phyloP scores from a whole-genome alignment of 306 rosid genomes.

The Sindora glabra region DNA sequence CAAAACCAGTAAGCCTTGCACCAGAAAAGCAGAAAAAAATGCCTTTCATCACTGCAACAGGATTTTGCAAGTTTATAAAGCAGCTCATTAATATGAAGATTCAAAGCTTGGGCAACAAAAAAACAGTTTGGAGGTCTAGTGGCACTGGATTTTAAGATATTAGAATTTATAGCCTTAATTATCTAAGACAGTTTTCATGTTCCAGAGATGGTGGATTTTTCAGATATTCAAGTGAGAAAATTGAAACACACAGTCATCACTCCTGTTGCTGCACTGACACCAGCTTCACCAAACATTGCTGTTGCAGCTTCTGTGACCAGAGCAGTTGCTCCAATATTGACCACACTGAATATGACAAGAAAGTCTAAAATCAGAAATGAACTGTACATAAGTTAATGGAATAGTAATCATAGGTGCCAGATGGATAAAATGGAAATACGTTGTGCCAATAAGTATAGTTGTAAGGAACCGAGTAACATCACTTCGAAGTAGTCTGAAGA shows the following conservation, averaged over 20 bases:
- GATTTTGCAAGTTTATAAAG: slow-evolving; percentile 23
- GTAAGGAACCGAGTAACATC: slow-evolving; percentile 95
- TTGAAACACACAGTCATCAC: slow-evolving; percentile 85
- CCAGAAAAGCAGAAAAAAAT: no score
- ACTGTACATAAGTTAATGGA: slow-evolving; percentile 1
- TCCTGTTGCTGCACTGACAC: slow-evolving; percentile 99
- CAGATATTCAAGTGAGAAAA: slow-evolving; percentile 14
- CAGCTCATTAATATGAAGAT: slow-evolving; percentile 17
- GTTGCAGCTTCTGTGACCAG: slow-evolving; percentile 93
- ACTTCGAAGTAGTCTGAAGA: slow-evolving; percentile 83
- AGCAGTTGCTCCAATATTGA: slow-evolving; percentile 96
- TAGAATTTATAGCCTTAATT: not conserved
- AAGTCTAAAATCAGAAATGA: slow-evolving; percentile 38
- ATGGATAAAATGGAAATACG: slow-evolving; percentile 49
- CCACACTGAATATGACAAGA: slow-evolving; percentile 62
- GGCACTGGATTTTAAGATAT: slow-evolving; percentile 9
- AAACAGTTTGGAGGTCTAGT: slow-evolving; percentile 1
- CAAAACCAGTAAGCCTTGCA: slow-evolving; percentile 20
- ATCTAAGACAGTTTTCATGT: slow-evolving; percentile 16
- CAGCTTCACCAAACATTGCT: slow-evolving; percentile 94
- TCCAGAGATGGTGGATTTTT: not conserved
- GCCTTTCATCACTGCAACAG: slow-evolving; percentile 17
- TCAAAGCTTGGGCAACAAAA: slow-evolving; percentile 17
- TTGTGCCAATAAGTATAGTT: slow-evolving; percentile 98
- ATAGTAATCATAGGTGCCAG: not conserved